Evolutionary conservation across 441 rosid species (phyloP), one percentile per base, ranked within the genome.

Genomic region (Erysimum pusillum): DNA sequence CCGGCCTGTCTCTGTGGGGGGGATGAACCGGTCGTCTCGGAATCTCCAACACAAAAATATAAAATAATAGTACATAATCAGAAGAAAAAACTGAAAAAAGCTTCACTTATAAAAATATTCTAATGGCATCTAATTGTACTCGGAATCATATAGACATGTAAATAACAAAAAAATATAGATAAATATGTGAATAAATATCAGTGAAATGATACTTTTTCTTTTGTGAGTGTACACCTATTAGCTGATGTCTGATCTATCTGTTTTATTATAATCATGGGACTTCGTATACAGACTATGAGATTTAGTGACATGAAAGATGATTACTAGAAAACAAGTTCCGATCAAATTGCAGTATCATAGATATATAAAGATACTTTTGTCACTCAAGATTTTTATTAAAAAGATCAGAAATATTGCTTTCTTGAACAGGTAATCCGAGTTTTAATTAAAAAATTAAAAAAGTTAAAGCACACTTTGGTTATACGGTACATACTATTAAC

Each of bases 21-120:
- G 58, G 56, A 56, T 70, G 76, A 56, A 76, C 42, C 41, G n/a
- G 59, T 63, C 71, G 71, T 57, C 71, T 70, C 71, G 49, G 44
- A 63, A 59, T 76, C 65, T 51, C 71, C 71, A 63, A 52, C 74
- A 67, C 38, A 35, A 53, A 18, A 32, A 63, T 25, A 25, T 25
- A 25, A 25, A 25, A 25, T 25, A 25, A 25, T 25, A 25, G 28
- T 25, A 25, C 28, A 25, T 1, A 56, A 4, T 8, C 9, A 3
- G 20, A 35, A 11, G 6, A 20, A 7, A 32, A 48, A 46, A 59
- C 35, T 8, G 53, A 17, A 48, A 17, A 45, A n/a, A 14, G 14
- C 49, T 45, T 45, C 17, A 45, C 49, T 45, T 44, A 14, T 0
- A 39, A 41, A 41, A 41, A 41, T 41, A 41, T 41, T 41, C 44